Evolutionary conservation across 805 yeast species (phyloP).

Genomic region (Metschnikowia amazonensis): DNA sequence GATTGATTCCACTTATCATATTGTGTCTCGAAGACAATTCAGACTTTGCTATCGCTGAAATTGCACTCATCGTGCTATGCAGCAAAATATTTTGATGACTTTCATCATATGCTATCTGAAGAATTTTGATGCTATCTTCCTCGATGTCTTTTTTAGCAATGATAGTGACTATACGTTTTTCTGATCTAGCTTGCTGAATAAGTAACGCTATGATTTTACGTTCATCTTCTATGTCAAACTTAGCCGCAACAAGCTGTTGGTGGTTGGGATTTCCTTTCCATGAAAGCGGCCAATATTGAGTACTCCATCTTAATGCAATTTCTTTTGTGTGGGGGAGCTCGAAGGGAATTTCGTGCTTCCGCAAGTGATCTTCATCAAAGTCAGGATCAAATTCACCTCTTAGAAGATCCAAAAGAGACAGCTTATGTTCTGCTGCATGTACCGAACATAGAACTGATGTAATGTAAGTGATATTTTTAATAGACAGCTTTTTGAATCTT

Average conservation of each 20-base stretch:
- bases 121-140: conserved; percentile 21
- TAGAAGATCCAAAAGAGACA: conserved; percentile 23
- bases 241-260: conserved; percentile 58
- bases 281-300: conserved; percentile 74
- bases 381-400: conserved; percentile 8
- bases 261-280: conserved; percentile 92
- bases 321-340: conserved; percentile 70
- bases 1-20: conserved; percentile 11
- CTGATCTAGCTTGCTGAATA: conserved; percentile 8
- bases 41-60: conserved; percentile 55
- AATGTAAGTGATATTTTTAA: conserved; percentile 16
- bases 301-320: conserved; percentile 62
- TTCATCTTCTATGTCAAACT: conserved; percentile 46
- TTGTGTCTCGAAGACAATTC: conserved; percentile 43
- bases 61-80: conserved; percentile 76
- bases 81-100: conserved; percentile 46
- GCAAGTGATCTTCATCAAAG: conserved; percentile 13
- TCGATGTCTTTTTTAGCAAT: conserved; percentile 57
- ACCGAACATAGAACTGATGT: conserved; percentile 48
- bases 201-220: conserved; percentile 22
- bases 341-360: conserved; percentile 44
- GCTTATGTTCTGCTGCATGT: conserved; percentile 24
- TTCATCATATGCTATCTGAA: conserved; percentile 42
- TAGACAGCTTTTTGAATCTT: conserved; percentile 42
- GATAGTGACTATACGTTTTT: conserved; percentile 44